Evolutionary conservation across 2,329 filamentous ascomycete genomes (phyloP), one percentile per base, ranked within the genome.

Genomic region (Zarea fungicola): DNA sequence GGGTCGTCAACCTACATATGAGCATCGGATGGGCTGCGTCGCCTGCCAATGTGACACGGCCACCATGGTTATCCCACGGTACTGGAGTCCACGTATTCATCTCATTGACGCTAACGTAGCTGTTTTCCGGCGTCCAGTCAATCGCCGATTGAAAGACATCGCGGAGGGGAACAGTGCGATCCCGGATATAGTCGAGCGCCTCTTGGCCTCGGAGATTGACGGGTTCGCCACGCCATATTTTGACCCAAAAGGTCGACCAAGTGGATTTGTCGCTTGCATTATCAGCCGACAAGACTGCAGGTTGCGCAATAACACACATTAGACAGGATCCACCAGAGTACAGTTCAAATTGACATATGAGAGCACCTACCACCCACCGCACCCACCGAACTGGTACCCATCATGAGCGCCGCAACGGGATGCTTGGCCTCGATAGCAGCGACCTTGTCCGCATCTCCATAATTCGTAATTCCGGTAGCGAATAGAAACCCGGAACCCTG

Each of bases 21-120:
- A 71, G 57, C 71, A 75, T 75, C 0, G 73, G 67, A 58, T 76
- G 69, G 5, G 62, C 65, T 1, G 68, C 66, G 43, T 71, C 68
- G 11, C 68, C 68, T 0, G 64, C 65, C 3, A 70, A 57, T n/a
- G 67, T 69, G 11, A 66, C 58, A 19, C 65, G 56, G 1, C 65
- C 64, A 1, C 49, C 54, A 3, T 50, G 55, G 19, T 63, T 66
- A 21, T 65, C 56, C 58, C 63, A 71, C 0, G 54, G 50, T 16
- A 55, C 53, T 3, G 66, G 56, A 11, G 60, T 49, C 67, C 67
- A 70, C 49, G 66, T 65, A 34, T 60, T 62, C 61, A 70, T 67
- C 51, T 68, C 62, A 48, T 67, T 60, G 13, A 66, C 56, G 41
- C 59, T 57, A 26, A 63, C 61, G 7, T 44, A 49, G 26, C 59